These are phyloP conservation scores for Dalechampia spathulata DNA, from an alignment of 441 rosid species.

Conservation along the genomic window DNA sequence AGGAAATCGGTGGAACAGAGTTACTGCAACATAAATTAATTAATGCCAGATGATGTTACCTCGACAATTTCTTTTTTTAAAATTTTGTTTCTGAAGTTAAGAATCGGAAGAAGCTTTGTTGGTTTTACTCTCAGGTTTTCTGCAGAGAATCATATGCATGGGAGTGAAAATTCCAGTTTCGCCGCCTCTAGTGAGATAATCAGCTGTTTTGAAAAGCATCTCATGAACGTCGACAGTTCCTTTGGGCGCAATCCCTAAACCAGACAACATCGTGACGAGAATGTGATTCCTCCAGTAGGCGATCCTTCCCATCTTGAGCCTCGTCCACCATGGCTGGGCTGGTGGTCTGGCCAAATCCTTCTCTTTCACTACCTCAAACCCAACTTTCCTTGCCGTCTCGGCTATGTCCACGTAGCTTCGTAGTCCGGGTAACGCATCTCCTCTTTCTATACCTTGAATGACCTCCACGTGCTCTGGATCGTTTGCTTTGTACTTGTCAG, in stretches of 20 bases:
- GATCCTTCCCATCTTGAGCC: constrained; percentile 72
- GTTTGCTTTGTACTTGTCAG: constrained; percentile 41
- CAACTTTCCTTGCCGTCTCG: constrained; percentile 52
- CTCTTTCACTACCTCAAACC: constrained; percentile 81
- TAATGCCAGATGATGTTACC: constrained; percentile 4
- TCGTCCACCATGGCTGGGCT: constrained; percentile 68
- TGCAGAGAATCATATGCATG: constrained; percentile 90
- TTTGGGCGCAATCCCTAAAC: constrained; percentile 72
- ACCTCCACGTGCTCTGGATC: constrained; percentile 59
- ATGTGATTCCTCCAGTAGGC: constrained; percentile 94
- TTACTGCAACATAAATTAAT: background rate
- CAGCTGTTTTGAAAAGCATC: constrained; percentile 86
- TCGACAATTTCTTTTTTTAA: background rate
- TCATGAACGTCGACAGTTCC: constrained; percentile 91
- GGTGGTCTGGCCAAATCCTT: constrained; percentile 72
- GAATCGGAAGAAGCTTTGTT: constrained; percentile 10
- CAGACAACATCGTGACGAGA: constrained; percentile 51
- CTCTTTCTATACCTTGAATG: constrained; percentile 83
- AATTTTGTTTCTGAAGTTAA: constrained; percentile 5
- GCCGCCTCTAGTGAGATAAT: constrained; percentile 72
- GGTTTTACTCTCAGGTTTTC: constrained; percentile 44
- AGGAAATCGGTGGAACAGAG: constrained; percentile 9
- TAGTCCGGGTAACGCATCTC: constrained; percentile 80
- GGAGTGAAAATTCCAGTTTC: constrained; percentile 80
- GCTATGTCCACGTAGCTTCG: constrained; percentile 56